phyloP scores from a whole-genome alignment of 352 stramenopile genomes.

The Aphanomyces stellatus region DNA sequence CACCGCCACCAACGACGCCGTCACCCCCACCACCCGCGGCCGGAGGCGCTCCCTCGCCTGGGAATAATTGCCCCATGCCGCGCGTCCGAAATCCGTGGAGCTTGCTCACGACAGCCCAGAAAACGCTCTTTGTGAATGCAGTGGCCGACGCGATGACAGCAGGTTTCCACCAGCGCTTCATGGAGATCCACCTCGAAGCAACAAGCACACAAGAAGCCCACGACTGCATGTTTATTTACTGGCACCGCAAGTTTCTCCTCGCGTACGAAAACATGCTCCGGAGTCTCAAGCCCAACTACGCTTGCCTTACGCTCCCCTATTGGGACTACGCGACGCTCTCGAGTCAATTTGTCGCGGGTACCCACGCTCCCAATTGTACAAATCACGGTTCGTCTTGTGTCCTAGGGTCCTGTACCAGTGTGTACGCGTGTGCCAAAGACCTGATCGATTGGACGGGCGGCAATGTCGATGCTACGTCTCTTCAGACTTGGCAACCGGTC shows the following conservation, averaged over 20 bases:
- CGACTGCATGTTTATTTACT: conserved; percentile 28
- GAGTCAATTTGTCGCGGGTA: conserved; percentile 4
- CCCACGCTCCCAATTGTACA: not conserved
- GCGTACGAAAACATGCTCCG: conserved; percentile 38
- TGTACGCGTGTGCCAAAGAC: not conserved
- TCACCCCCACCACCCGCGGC: too few species aligned
- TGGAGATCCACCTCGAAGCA: conserved; percentile 24
- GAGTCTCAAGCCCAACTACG: conserved; percentile 23
- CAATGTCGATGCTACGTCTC: not conserved
- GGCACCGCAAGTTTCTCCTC: conserved; percentile 28
- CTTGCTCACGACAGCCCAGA: conserved; percentile 27
- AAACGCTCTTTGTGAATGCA: conserved; percentile 28
- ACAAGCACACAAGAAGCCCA: conserved; percentile 23
- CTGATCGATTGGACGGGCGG: not conserved
- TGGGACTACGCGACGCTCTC: conserved; percentile 24
- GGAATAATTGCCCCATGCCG: too few species aligned
- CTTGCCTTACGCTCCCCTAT: conserved; percentile 27
- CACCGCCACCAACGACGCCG: too few species aligned
- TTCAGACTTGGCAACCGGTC: not conserved
- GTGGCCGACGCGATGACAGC: conserved; percentile 28
- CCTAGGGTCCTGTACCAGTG: not conserved
- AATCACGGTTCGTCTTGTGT: too few species aligned
- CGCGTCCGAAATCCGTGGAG: conserved; percentile 46
- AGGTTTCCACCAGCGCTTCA: conserved; percentile 42
- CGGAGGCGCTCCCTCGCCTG: too few species aligned